Evolutionary conservation across 495 filamentous ascomycete genomes (phyloP), one percentile per base, ranked within the genome.

Genomic region (Lophiostoma macrostomum): DNA sequence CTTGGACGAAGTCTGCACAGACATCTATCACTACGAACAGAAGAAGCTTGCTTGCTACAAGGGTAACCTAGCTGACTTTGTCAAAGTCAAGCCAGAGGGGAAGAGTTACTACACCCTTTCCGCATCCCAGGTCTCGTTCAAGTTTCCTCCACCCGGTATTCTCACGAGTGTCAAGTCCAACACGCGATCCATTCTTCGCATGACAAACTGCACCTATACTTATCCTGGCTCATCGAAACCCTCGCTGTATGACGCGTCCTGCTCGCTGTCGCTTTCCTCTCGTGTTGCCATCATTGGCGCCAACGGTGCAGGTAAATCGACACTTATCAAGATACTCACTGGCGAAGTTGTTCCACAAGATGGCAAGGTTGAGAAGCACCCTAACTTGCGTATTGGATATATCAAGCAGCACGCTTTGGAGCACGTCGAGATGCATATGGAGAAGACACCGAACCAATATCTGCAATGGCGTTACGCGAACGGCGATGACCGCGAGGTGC

Each of bases 331-430:
- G 75, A 75, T 99, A 18, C 74, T 99, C 45, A 99, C 94, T n/a
- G 94, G 94, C 61, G 94, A 97, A 70, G 81, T 83, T 18, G 84
- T 96, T 56, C 93, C 94, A 1, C 87, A 90, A 58, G 66, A 67
- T 20, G 94, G 94, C 38, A 88, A 82, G 70, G 91, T 99, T 6
- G 90, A 97, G 76, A 97, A 97, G 75, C 94, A 99, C 67, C 94
- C 94, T 63, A 97, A 97, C 67, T 71, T 99, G 42, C 94, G 94
- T 76, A 96, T 99, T 64, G 94, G 94, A 38, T 97, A 97, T 77
- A 96, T 97, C 78, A 96, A 96, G 75, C 94, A 99, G 73, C 94
- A 97, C 68, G 95, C 94, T 16, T 80, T 99, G 10, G 93, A 99
- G 76, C 93, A 97, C 80, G 91, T 99, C 10, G 91, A 97, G 73